phyloP scores from a whole-genome alignment of 176 grass and related monocot genomes.

The Phragmites australis region DNA sequence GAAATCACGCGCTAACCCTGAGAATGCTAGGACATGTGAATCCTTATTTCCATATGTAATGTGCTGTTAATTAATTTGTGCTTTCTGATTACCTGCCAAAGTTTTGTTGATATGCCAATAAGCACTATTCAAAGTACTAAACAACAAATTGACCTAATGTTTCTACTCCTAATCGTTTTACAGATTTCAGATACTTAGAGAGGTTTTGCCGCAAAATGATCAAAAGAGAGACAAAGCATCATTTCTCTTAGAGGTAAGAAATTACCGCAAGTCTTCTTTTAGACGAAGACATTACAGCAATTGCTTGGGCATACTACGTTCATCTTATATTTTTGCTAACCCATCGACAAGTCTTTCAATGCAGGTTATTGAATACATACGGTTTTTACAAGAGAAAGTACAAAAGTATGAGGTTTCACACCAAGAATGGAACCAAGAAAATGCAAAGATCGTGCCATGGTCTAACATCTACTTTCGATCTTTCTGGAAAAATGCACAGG shows the following conservation, averaged over 20 bases:
- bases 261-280: too few relatives aligned
- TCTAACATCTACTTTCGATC: slow-evolving; percentile 81
- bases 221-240: slow-evolving; percentile 99
- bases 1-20: neutral
- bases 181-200: slow-evolving; percentile 97
- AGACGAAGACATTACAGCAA: neutral
- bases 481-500: slow-evolving; percentile 82
- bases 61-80: neutral
- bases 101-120: neutral
- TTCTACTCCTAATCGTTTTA: slow-evolving; percentile 8
- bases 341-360: neutral
- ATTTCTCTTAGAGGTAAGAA: slow-evolving; percentile 78
- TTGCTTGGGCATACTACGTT: neutral
- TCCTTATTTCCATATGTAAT: neutral
- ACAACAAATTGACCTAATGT: neutral
- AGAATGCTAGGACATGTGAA: neutral
- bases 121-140: neutral
- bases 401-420: slow-evolving; percentile 62
- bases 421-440: slow-evolving; percentile 73
- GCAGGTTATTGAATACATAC: slow-evolving; percentile 79
- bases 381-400: slow-evolving; percentile 87
- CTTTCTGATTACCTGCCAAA: neutral
- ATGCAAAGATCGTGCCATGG: slow-evolving; percentile 77
- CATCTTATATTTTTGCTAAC: neutral
- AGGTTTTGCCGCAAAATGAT: slow-evolving; percentile 90